Percentiles rank a stretch among this genome's conserved stretches.
phyloP scores from a whole-genome alignment of 148 eudicot species.

The Talinum fruticosum region DNA sequence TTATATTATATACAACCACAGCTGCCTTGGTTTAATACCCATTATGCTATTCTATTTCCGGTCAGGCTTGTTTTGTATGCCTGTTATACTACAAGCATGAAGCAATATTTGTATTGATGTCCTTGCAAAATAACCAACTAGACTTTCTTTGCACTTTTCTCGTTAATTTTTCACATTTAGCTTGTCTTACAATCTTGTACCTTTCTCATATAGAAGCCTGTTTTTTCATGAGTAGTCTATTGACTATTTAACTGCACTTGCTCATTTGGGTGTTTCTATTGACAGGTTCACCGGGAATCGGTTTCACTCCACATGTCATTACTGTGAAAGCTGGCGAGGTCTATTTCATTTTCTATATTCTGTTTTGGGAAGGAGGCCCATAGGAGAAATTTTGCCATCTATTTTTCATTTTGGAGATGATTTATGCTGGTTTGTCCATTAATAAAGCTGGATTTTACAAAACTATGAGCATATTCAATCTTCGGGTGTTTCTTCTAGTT shows the following conservation, averaged over 20 bases:
- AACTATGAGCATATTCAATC: not conserved
- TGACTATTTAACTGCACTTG: not conserved
- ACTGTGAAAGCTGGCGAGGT: slow-evolving; percentile 83
- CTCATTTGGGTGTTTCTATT: slow-evolving; percentile 19
- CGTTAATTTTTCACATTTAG: not conserved
- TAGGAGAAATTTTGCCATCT: not conserved
- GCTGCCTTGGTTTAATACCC: not conserved
- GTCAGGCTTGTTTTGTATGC: not conserved
- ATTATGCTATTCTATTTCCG: not conserved
- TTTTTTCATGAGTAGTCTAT: not conserved
- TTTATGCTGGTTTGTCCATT: not conserved
- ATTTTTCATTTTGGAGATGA: not conserved
- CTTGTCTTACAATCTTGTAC: no score
- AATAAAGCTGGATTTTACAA: not conserved
- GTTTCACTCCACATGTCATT: slow-evolving; percentile 70
- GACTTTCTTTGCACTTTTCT: not conserved
- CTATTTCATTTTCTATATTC: not conserved
- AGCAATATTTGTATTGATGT: not conserved
- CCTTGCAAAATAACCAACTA: not conserved
- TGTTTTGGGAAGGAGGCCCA: not conserved
- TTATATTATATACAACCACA: not conserved
- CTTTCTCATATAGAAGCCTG: not conserved
- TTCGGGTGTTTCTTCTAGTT: not conserved
- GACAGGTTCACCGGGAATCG: slow-evolving; percentile 63
- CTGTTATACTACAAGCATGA: not conserved